Percentiles rank a stretch among this genome's conserved stretches.
phyloP scores from a whole-genome alignment of 345 rosid species.

The Gossypium herbaceum region DNA sequence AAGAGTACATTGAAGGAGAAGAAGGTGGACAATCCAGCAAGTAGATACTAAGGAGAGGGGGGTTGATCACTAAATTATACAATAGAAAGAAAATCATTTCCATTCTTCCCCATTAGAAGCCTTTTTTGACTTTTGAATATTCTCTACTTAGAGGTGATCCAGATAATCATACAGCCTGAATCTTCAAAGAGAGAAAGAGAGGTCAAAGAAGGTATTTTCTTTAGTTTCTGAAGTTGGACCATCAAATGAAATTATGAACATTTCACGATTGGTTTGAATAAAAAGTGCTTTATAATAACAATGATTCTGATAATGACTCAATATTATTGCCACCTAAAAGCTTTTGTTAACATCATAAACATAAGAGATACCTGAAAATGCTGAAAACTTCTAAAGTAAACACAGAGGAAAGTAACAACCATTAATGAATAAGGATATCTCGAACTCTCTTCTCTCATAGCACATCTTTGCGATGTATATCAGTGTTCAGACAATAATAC shows the following conservation, averaged over 20 bases:
- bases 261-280: background rate
- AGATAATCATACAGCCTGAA: background rate
- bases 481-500: background rate
- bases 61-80: background rate
- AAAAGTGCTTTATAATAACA: background rate
- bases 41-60: background rate
- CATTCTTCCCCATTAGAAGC: slow-evolving; percentile 1
- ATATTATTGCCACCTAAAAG: background rate
- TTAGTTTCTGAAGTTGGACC: background rate
- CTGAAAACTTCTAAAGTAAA: background rate
- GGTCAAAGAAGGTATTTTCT: background rate
- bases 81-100: background rate
- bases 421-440: too few relatives aligned
- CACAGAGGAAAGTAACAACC: background rate
- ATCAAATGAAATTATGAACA: background rate
- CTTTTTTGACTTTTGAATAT: background rate
- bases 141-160: slow-evolving; percentile 3
- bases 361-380: background rate
- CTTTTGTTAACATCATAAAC: background rate
- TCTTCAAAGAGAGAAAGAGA: background rate
- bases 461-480: background rate
- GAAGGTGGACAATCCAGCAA: background rate
- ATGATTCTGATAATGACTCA: background rate
- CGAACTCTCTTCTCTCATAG: background rate
- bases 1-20: background rate